A percentile compares a stretch with the other conserved stretches of the same genome.
These are phyloP conservation scores for Acmispon strigosus DNA, from an alignment of 306 rosid genomes.

Conservation along the genomic window DNA sequence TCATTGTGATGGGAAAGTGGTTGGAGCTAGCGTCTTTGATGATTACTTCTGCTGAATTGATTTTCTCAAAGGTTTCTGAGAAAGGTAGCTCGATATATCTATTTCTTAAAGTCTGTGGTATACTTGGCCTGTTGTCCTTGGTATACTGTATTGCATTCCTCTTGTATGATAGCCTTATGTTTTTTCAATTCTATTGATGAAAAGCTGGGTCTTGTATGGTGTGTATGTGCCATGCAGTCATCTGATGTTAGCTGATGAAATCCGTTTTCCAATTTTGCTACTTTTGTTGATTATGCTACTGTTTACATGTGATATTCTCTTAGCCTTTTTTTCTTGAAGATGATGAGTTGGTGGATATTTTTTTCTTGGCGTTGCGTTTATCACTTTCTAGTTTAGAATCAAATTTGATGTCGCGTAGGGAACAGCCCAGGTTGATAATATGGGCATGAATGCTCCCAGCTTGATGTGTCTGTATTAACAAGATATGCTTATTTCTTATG, in stretches of 20 bases:
- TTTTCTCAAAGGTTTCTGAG: conserved; percentile 84
- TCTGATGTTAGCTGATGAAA: background rate
- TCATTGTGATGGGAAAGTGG: conserved; percentile 65
- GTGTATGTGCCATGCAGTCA: background rate
- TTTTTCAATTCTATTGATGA: background rate
- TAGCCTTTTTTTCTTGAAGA: conserved; percentile 1
- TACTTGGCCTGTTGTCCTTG: background rate
- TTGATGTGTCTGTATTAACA: background rate
- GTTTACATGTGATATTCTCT: background rate
- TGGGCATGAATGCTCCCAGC: background rate
- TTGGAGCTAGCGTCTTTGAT: conserved; percentile 73
- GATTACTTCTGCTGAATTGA: conserved; percentile 85
- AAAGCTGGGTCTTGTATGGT: background rate
- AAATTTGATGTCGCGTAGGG: background rate
- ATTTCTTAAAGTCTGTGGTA: background rate
- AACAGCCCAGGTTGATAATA: background rate
- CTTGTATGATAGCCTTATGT: background rate
- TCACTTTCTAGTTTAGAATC: background rate
- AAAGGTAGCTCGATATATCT: conserved; percentile 51
- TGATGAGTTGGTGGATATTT: background rate
- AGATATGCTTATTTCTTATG: background rate
- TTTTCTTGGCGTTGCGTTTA: background rate
- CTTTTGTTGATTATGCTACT: background rate
- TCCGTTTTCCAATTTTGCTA: background rate
- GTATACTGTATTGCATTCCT: background rate